Conservation (phyloP, 1,284 basidiomycete genomes). For the Butyriboletus appendiculatus region DNA sequence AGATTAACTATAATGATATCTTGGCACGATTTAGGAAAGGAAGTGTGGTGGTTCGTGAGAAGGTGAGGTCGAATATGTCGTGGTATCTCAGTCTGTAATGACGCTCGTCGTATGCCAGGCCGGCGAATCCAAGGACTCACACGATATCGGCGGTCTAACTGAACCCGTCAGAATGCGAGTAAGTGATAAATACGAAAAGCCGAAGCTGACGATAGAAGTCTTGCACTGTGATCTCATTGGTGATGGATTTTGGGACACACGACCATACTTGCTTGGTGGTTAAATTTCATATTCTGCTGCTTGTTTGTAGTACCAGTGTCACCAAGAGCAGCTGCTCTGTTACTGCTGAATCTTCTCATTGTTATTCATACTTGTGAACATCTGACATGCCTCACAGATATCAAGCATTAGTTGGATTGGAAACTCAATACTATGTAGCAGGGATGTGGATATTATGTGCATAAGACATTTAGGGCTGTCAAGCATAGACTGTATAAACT, state of each 20-base stretch:
- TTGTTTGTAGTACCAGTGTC: too few species aligned
- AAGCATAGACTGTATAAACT: too few species aligned
- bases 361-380: too few species aligned
- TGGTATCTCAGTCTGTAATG: background rate
- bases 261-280: constrained; percentile 47
- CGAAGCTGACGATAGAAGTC: constrained; percentile 48
- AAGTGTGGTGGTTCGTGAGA: constrained; percentile 76
- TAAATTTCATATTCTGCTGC: too few species aligned
- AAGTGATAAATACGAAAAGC: constrained; percentile 36
- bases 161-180: background rate
- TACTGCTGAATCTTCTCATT: too few species aligned
- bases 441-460: too few species aligned
- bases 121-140: constrained; percentile 2
- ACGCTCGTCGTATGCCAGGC: background rate
- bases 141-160: background rate
- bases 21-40: constrained; percentile 84
- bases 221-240: constrained; percentile 85
- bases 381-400: too few species aligned
- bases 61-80: constrained; percentile 9
- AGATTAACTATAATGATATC: constrained; percentile 87
- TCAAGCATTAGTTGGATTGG: too few species aligned
- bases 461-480: too few species aligned
- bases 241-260: constrained; percentile 74
- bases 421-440: too few species aligned
- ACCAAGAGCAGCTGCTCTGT: too few species aligned